Base-by-base conservation (phyloP, 2,329 filamentous ascomycete species). In the Trichophyton rubrum region DNA sequence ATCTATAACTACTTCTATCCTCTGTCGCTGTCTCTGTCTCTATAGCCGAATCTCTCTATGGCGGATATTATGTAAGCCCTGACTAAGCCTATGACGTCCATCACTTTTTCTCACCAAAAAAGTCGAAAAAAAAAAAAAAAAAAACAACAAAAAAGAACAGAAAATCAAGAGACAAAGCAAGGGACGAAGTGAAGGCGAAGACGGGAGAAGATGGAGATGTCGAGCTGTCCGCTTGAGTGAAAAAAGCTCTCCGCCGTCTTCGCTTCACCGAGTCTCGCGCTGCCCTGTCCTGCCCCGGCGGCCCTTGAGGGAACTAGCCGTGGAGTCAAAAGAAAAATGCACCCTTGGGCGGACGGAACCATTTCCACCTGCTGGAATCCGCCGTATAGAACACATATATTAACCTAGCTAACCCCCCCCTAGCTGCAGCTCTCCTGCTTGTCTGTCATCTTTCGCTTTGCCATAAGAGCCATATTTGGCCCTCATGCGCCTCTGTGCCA, bases 241-340 rank as follows among this genome's bases (percentile, higher is more conserved):
- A n/a, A 13, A 1, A 8, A 30, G 6, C 6, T 35, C 20, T 13
- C 9, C 8, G 45, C 11, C 45, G 45, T 22, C 45, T 6, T 27
- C 20, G 9, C 13, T 22, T 51, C 20, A 13, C 22, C 24, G 24
- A 51, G 11, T 24, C 7, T 22, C 22, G 45, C 51, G 15, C n/a
- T 35, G 24, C 27, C 33, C 24, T 30, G 27, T 55, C 24, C 45
- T 51, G 13, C 27, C 27, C 27, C 24, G 24, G 24, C 8, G 45
- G 45, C 22, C 20, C 40, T 17, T 30, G 27, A 2, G n/a, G 17
- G 8, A 20, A 8, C 30, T 55, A 38, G 51, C 27, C 51, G 51
- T 55, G 51, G 27, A 22, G 51, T 35, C 51, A 33, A 55, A 35
- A 38, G 33, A 38, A 51, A 55, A 55, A 55, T 55, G 51, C 51